Percentiles rank a stretch among this genome's conserved stretches.
Evolutionary conservation across 73 alveolate species (phyloP).

Genomic region (Effrenium voratum): DNA sequence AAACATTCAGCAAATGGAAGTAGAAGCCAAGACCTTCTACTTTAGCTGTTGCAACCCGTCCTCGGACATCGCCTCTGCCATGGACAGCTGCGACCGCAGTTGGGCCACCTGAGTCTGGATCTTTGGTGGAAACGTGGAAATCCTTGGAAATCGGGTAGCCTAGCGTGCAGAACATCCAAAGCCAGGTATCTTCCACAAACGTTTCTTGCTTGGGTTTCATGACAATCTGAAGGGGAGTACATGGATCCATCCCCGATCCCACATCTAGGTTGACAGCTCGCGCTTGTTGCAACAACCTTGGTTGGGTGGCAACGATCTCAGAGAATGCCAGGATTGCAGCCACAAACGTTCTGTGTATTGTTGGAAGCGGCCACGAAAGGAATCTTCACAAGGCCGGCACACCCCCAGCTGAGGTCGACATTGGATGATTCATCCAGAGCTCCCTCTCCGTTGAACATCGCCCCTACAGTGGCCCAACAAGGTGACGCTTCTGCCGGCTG

Average conservation of each 20-base stretch:
- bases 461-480: no score
- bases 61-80: conserved; percentile 85
- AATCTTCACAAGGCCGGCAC: not conserved
- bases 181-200: not conserved
- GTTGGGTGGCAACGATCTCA: no score
- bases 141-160: not conserved
- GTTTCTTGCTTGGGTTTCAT: not conserved
- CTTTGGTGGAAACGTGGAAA: not conserved
- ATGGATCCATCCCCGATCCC: not conserved
- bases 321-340: no score
- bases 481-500: no score
- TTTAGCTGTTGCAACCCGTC: no score
- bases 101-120: conserved; percentile 45
- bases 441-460: no score
- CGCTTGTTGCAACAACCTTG: no score
- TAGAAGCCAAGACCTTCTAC: no score
- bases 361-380: not conserved
- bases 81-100: conserved; percentile 77
- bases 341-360: not conserved
- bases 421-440: no score
- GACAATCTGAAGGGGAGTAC: not conserved
- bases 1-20: no score
- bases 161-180: not conserved
- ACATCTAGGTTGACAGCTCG: no score
- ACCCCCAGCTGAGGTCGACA: no score